Evolutionary conservation across 768 basidiomycete genomes (phyloP), one percentile per base, ranked within the genome.

Genomic region (Exidia glandulosa): DNA sequence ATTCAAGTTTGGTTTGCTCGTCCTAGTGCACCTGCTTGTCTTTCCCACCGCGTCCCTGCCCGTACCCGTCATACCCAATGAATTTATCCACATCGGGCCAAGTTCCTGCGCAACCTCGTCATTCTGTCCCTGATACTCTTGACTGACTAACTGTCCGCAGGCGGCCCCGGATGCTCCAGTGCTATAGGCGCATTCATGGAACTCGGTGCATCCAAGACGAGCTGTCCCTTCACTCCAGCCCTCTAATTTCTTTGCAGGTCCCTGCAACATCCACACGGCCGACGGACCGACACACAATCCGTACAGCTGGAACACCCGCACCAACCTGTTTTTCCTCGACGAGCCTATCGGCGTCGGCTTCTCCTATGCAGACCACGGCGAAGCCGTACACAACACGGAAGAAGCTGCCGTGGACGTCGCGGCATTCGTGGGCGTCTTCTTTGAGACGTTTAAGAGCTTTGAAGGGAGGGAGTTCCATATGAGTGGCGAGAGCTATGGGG

Each of bases 161-260:
- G 80, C 63, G 86, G 86, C 58, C 82, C 82, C 0, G 82, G 81
- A 9, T 81, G 81, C 60, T 77, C 76, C 6, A 77, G 76, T 19
- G 75, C 83, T 4, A 73, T 85, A 1, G 88, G 86, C 3, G 74
- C 89, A 13, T 77, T 89, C 62, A 86, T 87, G 78, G 88, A 88
- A 69, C 75, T 82, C 16, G 60, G 79, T 76, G n/a, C n/a, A n/a
- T n/a, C n/a, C n/a, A n/a, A n/a, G n/a, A 36, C 16, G 62, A 14
- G 27, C 34, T 45, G 60, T 29, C 63, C 34, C 5, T 19, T n/a
- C 14, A 72, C 78, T 36, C 65, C 66, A 1, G 82, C 81, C 13
- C 81, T 83, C 16, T 84, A 86, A 67, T 85, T 88, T 54, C 87
- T 88, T 1, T 79, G 87, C 54, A 77, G 86, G 41, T 87, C 14